Conservation (phyloP, 2,329 filamentous ascomycete species). For the Sphaerulina musiva region DNA sequence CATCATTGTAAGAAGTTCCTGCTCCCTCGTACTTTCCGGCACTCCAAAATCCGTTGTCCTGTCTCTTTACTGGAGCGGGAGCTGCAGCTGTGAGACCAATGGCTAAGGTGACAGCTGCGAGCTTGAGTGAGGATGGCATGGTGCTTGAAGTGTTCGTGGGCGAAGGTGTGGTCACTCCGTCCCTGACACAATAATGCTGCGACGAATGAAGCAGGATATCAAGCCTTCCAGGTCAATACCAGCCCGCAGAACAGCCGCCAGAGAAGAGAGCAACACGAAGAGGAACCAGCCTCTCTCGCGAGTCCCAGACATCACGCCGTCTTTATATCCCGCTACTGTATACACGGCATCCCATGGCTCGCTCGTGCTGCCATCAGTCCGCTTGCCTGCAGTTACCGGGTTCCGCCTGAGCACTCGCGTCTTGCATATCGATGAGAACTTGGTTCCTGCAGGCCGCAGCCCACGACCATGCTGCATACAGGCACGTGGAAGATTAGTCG, state of each 20-base stretch:
- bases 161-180: background rate
- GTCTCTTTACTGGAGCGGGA: slow-evolving; percentile 2
- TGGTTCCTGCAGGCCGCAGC: background rate
- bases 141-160: background rate
- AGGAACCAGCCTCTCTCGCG: background rate
- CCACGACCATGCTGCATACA: background rate
- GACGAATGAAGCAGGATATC: background rate
- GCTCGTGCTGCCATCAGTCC: too few species aligned
- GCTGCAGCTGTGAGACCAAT: slow-evolving; percentile 8
- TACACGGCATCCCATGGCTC: too few species aligned
- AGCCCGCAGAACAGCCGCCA: background rate
- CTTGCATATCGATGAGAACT: background rate
- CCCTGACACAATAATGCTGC: background rate
- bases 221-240: background rate
- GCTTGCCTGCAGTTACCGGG: background rate
- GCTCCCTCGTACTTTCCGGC: slow-evolving; percentile 7
- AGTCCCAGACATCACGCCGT: background rate
- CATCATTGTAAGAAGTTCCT: slow-evolving; percentile 5
- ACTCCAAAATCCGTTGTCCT: slow-evolving; percentile 1
- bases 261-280: background rate
- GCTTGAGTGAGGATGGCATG: slow-evolving; percentile 3
- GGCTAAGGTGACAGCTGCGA: slow-evolving; percentile 5
- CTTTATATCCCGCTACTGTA: background rate
- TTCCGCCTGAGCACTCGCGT: background rate
- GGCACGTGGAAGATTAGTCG: slow-evolving; percentile 2